Conservation (phyloP, 805 yeast genomes). For the Zygoascus biomembranicola region DNA sequence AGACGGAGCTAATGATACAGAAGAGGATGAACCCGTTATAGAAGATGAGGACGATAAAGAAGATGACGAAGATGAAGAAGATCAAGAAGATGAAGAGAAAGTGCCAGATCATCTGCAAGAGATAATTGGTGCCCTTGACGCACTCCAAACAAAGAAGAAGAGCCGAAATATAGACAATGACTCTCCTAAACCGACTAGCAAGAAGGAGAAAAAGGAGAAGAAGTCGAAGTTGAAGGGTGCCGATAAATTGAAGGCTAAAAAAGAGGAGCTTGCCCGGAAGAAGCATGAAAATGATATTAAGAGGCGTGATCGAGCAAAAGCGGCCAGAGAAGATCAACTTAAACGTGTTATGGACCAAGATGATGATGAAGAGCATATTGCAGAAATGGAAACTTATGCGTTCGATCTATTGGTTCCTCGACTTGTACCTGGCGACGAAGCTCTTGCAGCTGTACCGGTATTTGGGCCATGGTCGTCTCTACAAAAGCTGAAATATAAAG, state of each 20-base stretch:
- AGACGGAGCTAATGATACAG: constrained; percentile 2
- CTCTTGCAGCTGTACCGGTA: constrained; percentile 65
- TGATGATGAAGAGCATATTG: constrained; percentile 23
- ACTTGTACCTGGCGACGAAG: constrained; percentile 37
- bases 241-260: constrained; percentile 31
- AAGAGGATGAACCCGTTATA: neutral
- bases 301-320: constrained; percentile 31
- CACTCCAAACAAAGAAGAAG: constrained; percentile 14
- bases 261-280: constrained; percentile 29
- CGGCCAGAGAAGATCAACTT: constrained; percentile 35
- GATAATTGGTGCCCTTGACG: constrained; percentile 23
- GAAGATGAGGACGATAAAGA: neutral
- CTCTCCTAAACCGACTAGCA: constrained; percentile 68
- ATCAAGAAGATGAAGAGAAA: constrained; percentile 14
- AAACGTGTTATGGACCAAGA: constrained; percentile 36
- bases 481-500: constrained; percentile 66
- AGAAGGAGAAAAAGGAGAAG: neutral
- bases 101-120: constrained; percentile 11
- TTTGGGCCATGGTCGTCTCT: constrained; percentile 92
- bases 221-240: constrained; percentile 43
- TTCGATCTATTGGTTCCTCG: constrained; percentile 32
- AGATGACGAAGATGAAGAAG: constrained; percentile 16
- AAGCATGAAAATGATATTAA: constrained; percentile 30
- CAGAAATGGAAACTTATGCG: constrained; percentile 32
- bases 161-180: constrained; percentile 54